Evolutionary conservation across 768 basidiomycete species (phyloP).

Genomic region (Collybia mongolica): DNA sequence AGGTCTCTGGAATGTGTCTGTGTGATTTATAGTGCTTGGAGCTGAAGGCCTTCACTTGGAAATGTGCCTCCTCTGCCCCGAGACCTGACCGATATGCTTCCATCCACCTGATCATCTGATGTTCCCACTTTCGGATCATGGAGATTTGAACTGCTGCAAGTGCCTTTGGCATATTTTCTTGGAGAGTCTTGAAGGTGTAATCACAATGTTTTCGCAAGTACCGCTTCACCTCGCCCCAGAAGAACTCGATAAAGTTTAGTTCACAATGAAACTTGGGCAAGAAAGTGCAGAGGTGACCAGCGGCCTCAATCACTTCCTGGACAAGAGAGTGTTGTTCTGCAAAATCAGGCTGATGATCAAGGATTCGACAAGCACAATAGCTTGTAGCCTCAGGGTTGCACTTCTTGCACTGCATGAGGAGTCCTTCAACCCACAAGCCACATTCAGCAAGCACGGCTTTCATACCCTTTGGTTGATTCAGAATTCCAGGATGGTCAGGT

Average conservation of each 20-base stretch:
- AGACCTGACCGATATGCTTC: constrained; percentile 26
- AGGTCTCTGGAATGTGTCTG: constrained; percentile 14
- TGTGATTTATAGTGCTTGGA: constrained; percentile 22
- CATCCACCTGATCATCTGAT: constrained; percentile 23
- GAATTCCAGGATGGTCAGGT: neutral
- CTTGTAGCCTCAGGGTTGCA: no score
- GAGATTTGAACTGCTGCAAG: neutral
- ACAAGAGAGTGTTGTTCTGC: neutral
- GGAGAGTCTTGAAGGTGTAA: neutral
- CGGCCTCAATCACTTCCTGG: constrained; percentile 9
- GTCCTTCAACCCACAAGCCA: neutral
- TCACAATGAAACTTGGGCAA: no score
- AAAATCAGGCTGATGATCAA: neutral
- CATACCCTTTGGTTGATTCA: neutral
- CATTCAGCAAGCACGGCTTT: neutral
- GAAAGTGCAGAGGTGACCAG: constrained; percentile 16
- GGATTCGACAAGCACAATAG: neutral
- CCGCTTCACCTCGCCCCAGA: neutral
- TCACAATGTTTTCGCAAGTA: neutral
- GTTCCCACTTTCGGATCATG: constrained; percentile 24
- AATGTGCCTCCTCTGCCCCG: constrained; percentile 21
- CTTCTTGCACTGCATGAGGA: neutral
- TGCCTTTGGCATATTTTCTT: constrained; percentile 1
- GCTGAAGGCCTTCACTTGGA: constrained; percentile 24
- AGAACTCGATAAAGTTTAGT: constrained; percentile 4